Percentiles rank a stretch among this genome's conserved stretches.
Evolutionary conservation across 768 basidiomycete species (phyloP).

Genomic region (Tylopilus vinaceipallidus): DNA sequence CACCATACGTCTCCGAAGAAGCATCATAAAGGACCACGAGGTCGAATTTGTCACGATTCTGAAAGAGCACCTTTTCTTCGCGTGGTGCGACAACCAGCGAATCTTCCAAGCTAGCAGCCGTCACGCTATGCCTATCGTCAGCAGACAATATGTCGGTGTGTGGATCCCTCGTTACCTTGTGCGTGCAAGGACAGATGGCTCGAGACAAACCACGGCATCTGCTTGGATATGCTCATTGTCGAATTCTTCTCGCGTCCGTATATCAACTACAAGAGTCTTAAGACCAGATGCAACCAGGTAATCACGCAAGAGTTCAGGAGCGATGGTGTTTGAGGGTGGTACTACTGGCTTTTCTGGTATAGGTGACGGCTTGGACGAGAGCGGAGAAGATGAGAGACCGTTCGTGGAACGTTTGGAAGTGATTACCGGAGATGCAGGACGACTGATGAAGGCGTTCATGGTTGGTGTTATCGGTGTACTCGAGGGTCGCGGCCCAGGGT

Average conservation of each 20-base stretch:
- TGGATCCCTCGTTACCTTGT: slow-evolving; percentile 49
- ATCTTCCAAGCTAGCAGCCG: slow-evolving; percentile 66
- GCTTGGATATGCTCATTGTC: slow-evolving; percentile 69
- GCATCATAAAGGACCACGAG: slow-evolving; percentile 84
- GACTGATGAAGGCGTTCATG: slow-evolving; percentile 54
- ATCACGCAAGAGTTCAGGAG: slow-evolving; percentile 54
- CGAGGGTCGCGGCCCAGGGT: slow-evolving; percentile 56
- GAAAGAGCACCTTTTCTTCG: slow-evolving; percentile 71
- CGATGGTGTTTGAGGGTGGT: slow-evolving; percentile 58
- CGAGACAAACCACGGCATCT: slow-evolving; percentile 75
- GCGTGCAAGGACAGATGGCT: slow-evolving; percentile 72
- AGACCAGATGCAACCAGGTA: slow-evolving; percentile 51
- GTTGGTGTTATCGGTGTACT: slow-evolving; percentile 68
- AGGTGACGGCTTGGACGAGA: slow-evolving; percentile 30
- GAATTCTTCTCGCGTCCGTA: slow-evolving; percentile 77
- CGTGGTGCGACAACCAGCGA: slow-evolving; percentile 69
- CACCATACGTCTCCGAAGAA: slow-evolving; percentile 51
- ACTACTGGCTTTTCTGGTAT: slow-evolving; percentile 41
- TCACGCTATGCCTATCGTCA: slow-evolving; percentile 48
- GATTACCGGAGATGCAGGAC: slow-evolving; percentile 59
- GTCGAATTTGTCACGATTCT: slow-evolving; percentile 85
- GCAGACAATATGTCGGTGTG: slow-evolving; percentile 3
- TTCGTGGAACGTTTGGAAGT: slow-evolving; percentile 43
- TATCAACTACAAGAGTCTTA: slow-evolving; percentile 76
- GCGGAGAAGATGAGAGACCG: slow-evolving; percentile 33